A percentile compares a stretch with the other conserved stretches of the same genome.
These are phyloP conservation scores for Russula griseocarnosa DNA, from an alignment of 768 basidiomycete species.

Conservation along the genomic window DNA sequence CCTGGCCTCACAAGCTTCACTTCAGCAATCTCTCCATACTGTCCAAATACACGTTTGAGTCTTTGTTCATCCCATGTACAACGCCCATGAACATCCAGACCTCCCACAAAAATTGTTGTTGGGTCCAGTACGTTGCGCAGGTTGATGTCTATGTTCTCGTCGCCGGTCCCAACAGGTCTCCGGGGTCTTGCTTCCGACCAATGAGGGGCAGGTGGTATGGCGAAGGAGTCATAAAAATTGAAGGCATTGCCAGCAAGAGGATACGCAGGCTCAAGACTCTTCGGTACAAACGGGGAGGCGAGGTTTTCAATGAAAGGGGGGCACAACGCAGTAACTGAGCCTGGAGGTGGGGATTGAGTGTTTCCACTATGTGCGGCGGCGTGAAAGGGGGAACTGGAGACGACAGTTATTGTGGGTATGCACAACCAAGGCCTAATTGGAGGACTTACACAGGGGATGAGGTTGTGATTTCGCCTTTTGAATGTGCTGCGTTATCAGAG, in stretches of 20 bases:
- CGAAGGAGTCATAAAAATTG: slow-evolving; percentile 49
- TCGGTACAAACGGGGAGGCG: slow-evolving; percentile 32
- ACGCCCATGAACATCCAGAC: slow-evolving; percentile 60
- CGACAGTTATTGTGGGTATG: background rate
- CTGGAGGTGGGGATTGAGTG: background rate
- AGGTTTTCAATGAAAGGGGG: slow-evolving; percentile 29
- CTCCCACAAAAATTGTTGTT: slow-evolving; percentile 71
- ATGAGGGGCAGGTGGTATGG: slow-evolving; percentile 36
- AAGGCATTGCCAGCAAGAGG: slow-evolving; percentile 46
- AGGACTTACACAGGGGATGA: slow-evolving; percentile 11
- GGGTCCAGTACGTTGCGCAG: slow-evolving; percentile 51
- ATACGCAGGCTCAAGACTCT: slow-evolving; percentile 34
- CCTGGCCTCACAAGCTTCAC: slow-evolving; percentile 65
- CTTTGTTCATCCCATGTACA: slow-evolving; percentile 67
- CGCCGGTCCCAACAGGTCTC: background rate
- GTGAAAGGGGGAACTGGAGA: slow-evolving; percentile 3
- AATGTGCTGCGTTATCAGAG: background rate
- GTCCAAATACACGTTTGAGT: slow-evolving; percentile 54
- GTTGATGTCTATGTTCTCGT: slow-evolving; percentile 25
- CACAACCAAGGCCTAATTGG: background rate
- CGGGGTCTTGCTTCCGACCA: slow-evolving; percentile 9
- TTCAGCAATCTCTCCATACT: slow-evolving; percentile 60
- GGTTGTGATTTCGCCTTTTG: background rate
- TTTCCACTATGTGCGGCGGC: background rate
- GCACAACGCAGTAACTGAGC: slow-evolving; percentile 2